Percentiles rank a stretch among this genome's conserved stretches.
Conservation (phyloP, 768 basidiomycete species). For the Tylopilus plumbeoviolaceoides region DNA sequence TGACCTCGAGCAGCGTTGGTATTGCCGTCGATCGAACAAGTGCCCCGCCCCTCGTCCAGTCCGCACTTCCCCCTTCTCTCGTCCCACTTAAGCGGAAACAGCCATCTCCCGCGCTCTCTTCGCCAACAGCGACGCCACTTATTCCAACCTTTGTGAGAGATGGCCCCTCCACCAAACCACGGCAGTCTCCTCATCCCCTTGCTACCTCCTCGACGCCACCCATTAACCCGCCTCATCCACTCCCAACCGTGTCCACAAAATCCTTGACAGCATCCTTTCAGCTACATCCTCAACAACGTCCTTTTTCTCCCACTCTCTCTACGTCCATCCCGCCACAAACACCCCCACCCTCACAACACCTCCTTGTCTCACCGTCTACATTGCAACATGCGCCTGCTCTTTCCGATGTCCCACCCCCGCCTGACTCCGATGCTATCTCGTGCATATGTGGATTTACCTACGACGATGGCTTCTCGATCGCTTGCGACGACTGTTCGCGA, state of each 20-base stretch:
- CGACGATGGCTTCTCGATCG: conserved; percentile 84
- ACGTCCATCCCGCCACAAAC: conserved; percentile 13
- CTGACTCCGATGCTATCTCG: conserved; percentile 47
- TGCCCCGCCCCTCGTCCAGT: conserved; percentile 19
- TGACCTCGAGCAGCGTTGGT: conserved; percentile 22
- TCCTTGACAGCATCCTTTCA: conserved; percentile 10
- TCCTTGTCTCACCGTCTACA: conserved; percentile 18
- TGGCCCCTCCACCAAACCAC: conserved; percentile 7
- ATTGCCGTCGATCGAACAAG: conserved; percentile 25
- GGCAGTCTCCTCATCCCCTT: conserved; percentile 17
- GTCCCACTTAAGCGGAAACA: conserved; percentile 43
- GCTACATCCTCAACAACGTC: conserved; percentile 13
- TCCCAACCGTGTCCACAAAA: conserved; percentile 13
- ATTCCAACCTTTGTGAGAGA: conserved; percentile 6
- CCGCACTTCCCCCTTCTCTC: conserved; percentile 24
- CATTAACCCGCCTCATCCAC: conserved; percentile 5
- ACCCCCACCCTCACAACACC: conserved; percentile 10
- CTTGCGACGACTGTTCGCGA: conserved; percentile 75
- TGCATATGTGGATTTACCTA: conserved; percentile 73
- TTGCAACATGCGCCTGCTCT: conserved; percentile 19
- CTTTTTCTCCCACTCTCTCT: conserved; percentile 17
- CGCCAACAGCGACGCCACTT: conserved; percentile 8
- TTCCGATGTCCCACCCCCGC: conserved; percentile 21
- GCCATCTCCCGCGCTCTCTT: conserved; percentile 19
- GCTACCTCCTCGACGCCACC: conserved; percentile 17